phyloP scores from a whole-genome alignment of 805 yeast species.

The Maudiozyma barnettii region DNA sequence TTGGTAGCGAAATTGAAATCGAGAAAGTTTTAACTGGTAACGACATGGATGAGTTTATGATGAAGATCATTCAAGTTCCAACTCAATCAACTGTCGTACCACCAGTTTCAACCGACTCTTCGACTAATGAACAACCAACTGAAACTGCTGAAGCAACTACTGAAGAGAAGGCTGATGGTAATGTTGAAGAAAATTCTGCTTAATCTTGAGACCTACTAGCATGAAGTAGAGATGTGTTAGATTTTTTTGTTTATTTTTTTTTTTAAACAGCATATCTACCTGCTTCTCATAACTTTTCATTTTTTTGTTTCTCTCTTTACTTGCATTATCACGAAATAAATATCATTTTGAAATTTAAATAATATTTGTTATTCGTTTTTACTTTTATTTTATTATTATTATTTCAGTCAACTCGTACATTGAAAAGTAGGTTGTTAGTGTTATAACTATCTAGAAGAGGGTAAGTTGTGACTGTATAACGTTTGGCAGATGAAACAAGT shows the following conservation, averaged over 20 bases:
- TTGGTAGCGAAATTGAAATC: slow-evolving; percentile 13
- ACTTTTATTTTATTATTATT: background rate
- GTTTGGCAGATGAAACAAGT: too few relatives aligned
- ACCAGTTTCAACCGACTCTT: background rate
- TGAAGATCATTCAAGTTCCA: slow-evolving; percentile 6
- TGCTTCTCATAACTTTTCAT: background rate
- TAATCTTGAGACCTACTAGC: background rate
- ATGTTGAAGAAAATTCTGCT: slow-evolving; percentile 12
- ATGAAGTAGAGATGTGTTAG: background rate
- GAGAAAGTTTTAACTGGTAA: slow-evolving; percentile 15
- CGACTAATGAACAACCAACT: background rate
- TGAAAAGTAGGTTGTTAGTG: too few relatives aligned
- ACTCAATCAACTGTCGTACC: background rate
- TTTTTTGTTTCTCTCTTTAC: background rate
- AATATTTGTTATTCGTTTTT: background rate
- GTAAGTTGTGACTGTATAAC: too few relatives aligned
- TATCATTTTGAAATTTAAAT: background rate
- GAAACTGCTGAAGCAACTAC: slow-evolving; percentile 2
- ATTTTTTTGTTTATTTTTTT: background rate
- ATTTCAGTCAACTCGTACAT: too few relatives aligned
- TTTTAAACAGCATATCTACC: background rate
- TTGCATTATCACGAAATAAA: background rate
- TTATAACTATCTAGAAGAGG: too few relatives aligned
- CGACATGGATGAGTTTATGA: slow-evolving; percentile 19
- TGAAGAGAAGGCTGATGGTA: slow-evolving; percentile 11